Evolutionary conservation across 148 eudicot genomes (phyloP).

Genomic region (Nepenthes mirabilis): DNA sequence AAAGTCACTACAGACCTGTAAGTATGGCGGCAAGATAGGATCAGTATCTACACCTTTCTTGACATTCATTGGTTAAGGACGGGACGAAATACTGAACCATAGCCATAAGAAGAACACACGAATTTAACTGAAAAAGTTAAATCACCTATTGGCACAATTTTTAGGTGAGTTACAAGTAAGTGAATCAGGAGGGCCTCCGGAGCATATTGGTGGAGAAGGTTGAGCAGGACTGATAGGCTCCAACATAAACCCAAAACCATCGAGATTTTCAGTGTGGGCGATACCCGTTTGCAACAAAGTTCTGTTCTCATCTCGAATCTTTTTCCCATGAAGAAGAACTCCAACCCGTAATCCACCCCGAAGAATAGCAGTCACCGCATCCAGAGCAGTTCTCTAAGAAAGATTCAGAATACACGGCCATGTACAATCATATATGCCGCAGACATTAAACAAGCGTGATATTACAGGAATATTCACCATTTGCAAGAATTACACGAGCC

Average conservation of each 20-base stretch:
- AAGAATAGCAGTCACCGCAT: conserved; percentile 70
- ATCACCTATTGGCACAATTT: conserved; percentile 40
- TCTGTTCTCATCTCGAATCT: conserved; percentile 74
- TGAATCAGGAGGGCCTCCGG: conserved; percentile 27
- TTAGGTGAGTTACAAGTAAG: conserved; percentile 30
- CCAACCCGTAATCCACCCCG: conserved; percentile 77
- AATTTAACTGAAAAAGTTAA: neutral
- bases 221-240: conserved; percentile 49
- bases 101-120: neutral
- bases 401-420: conserved; percentile 4
- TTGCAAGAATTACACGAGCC: no score
- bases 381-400: conserved; percentile 69
- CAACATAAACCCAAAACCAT: conserved; percentile 57
- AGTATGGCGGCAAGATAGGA: neutral
- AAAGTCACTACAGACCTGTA: conserved; percentile 14
- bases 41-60: neutral
- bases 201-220: conserved; percentile 26
- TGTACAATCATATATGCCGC: neutral
- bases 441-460: neutral
- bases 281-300: conserved; percentile 78
- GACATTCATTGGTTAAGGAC: neutral
- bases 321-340: conserved; percentile 81
- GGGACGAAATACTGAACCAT: neutral
- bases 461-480: no score
- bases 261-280: conserved; percentile 47